Evolutionary conservation across 495 filamentous ascomycete species (phyloP), one percentile per base, ranked within the genome.

Genomic region (Talaromyces liani): DNA sequence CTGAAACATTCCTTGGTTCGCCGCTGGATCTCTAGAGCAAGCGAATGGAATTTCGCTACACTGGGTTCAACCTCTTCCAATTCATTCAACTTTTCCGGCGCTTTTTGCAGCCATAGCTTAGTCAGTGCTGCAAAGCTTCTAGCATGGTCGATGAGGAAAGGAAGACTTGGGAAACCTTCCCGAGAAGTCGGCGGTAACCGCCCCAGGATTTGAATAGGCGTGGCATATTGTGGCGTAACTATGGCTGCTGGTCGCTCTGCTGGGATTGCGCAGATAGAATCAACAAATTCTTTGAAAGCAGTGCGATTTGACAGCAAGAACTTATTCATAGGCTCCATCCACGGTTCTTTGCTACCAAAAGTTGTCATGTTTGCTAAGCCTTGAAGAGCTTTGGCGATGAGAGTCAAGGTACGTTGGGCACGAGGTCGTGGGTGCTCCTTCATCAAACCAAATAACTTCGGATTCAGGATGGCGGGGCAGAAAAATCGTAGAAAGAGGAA

Each of bases 251-350:
- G 82, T 36, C 84, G 81, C 62, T 93, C 86, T 6, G 84, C 83
- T 2, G 92, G 86, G 58, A 99, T 90, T 31, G 85, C 83, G 73
- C 93, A 97, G 53, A 97, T 87, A 25, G 81, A 79, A 69, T 98
- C 93, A 64, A 98, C 86, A 68, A 93, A 97, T 27, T 87, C 81
- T 71, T 92, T 95, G 76, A 98, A 91, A 24, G 89, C 85, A 61
- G 70, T 59, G 55, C 81, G 79, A 68, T 84, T 81, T 16, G 72
- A 73, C 54, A 74, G 70, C 51, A 82, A 64, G 60, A 84, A 83
- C 59, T 81, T 82, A 70, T 97, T 99, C 95, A 98, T 98, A 4
- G 91, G 91, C 74, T 96, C 95, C 94, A 99, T 99, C 92, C 93
- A 99, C 4, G 88, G 84, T 73, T 98, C 94, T 72, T 98, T 98